Percentiles rank a stretch among this genome's conserved stretches.
phyloP scores from a whole-genome alignment of 352 stramenopile species.

The Phytophthora aleatoria region DNA sequence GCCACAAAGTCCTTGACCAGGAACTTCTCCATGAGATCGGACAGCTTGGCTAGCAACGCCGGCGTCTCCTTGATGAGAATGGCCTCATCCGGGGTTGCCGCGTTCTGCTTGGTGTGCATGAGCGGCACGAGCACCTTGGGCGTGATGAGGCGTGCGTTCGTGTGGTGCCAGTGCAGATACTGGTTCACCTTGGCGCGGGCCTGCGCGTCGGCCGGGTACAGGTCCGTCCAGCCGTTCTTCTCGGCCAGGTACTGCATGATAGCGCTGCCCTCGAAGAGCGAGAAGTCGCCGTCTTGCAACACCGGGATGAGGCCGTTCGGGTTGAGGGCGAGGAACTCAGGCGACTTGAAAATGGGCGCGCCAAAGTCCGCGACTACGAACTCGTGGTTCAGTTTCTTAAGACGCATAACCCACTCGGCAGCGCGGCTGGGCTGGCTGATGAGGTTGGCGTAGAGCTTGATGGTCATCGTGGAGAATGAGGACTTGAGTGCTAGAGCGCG shows the following conservation, averaged over 20 bases:
- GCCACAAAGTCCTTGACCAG: constrained; percentile 47
- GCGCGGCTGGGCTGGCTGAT: constrained; percentile 45
- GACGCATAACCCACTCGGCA: constrained; percentile 43
- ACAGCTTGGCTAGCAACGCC: constrained; percentile 36
- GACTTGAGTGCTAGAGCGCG: constrained; percentile 14
- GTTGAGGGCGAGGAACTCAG: constrained; percentile 45
- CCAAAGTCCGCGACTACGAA: constrained; percentile 40
- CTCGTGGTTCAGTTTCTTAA: constrained; percentile 48
- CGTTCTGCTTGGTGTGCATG: constrained; percentile 38
- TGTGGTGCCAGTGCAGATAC: constrained; percentile 82
- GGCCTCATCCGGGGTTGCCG: constrained; percentile 31
- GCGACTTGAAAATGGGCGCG: constrained; percentile 36
- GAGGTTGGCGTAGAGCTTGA: constrained; percentile 54
- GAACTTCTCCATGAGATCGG: constrained; percentile 55
- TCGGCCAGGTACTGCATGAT: constrained; percentile 63
- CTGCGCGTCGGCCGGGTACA: constrained; percentile 57
- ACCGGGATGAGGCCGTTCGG: constrained; percentile 47
- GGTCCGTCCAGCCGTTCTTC: constrained; percentile 53
- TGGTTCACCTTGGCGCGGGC: constrained; percentile 70
- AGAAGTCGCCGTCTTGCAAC: constrained; percentile 47
- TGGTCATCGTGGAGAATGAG: constrained; percentile 20
- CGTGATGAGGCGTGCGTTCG: constrained; percentile 53
- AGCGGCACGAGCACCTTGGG: constrained; percentile 47
- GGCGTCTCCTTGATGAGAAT: constrained; percentile 30
- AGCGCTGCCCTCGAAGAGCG: constrained; percentile 51